Conservation (phyloP, 2,329 filamentous ascomycete species). For the Trichoderma afroharzianum region DNA sequence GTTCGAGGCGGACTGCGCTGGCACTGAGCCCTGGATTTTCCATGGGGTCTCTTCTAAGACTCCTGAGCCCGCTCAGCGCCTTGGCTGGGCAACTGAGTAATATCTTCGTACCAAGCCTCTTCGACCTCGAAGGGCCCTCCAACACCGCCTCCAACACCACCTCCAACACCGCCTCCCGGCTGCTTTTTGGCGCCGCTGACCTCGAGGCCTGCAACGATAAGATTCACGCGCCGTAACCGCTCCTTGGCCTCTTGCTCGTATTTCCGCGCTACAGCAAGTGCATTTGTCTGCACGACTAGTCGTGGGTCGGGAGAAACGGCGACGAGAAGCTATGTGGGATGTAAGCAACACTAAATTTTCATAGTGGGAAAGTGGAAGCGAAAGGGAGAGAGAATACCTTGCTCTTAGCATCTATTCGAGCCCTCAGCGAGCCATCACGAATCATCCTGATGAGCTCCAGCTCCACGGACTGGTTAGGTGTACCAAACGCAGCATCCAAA, state of each 20-base stretch:
- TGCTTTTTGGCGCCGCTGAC: slow-evolving; percentile 38
- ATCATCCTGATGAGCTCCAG: slow-evolving; percentile 79
- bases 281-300: slow-evolving; percentile 64
- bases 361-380: background rate
- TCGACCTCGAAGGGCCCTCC: slow-evolving; percentile 24
- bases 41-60: background rate
- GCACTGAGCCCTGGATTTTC: background rate
- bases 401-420: slow-evolving; percentile 81
- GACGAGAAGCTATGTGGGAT: slow-evolving; percentile 58
- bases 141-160: slow-evolving; percentile 12
- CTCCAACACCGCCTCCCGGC: slow-evolving; percentile 3
- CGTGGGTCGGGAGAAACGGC: slow-evolving; percentile 66
- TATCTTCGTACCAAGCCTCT: slow-evolving; percentile 36
- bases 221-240: slow-evolving; percentile 72
- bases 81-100: background rate
- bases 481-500: slow-evolving; percentile 72
- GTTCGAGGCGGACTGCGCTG: background rate
- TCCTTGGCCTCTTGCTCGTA: slow-evolving; percentile 75
- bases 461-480: slow-evolving; percentile 60
- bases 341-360: background rate
- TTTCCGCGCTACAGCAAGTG: slow-evolving; percentile 62
- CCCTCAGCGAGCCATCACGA: slow-evolving; percentile 64
- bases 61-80: background rate
- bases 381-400: slow-evolving; percentile 43
- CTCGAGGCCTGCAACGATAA: slow-evolving; percentile 72